Evolutionary conservation across 352 stramenopile genomes (phyloP), one percentile per base, ranked within the genome.

Genomic region (Phytopythium vexans): DNA sequence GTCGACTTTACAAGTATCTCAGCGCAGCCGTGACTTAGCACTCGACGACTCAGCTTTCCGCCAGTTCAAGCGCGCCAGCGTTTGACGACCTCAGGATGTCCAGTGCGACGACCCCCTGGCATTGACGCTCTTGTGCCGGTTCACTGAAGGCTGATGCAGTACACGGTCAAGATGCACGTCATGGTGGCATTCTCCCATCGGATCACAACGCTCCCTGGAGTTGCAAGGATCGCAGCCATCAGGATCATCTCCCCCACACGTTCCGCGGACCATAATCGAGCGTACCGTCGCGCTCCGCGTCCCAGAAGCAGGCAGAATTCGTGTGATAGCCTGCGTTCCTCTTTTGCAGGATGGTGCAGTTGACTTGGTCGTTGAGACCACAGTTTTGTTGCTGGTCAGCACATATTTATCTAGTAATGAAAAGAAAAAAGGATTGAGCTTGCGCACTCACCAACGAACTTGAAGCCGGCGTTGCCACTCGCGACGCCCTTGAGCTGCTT

Each of bases 291-390:
- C 80, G 85, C 37, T 91, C 67, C 33, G 86, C 76, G 54, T 95
- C 83, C 86, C 86, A 95, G 65, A 92, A 92, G 60, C 83, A 94
- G 31, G 86, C 77, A 41, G 83, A 93, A 58, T 89, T 94, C 60
- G 82, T 92, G 68, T 95, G 86, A 55, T 79, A 92, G 41, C 86
- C 83, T 10, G 83, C 79, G 54, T 95, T 95, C 16, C 83, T 72
- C 78, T 95, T 95, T 62, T 95, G 86, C n/a, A 95, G 64, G 51
- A 95, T 81, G 42, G 82, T 84, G 64, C 81, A 89, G 66, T 95
- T 90, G 32, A 93, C 86, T 94, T 68, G 11, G 1, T 32, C 14
- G 1, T 14, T n/a, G 3, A 16, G 21, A n/a, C 52, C 53, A 56
- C 43, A 62, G 32, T 68, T 61, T 70, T 49, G 31, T 39, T 31